Conservation (phyloP, 2,329 filamentous ascomycete species). For the Aspergillus piperis region DNA sequence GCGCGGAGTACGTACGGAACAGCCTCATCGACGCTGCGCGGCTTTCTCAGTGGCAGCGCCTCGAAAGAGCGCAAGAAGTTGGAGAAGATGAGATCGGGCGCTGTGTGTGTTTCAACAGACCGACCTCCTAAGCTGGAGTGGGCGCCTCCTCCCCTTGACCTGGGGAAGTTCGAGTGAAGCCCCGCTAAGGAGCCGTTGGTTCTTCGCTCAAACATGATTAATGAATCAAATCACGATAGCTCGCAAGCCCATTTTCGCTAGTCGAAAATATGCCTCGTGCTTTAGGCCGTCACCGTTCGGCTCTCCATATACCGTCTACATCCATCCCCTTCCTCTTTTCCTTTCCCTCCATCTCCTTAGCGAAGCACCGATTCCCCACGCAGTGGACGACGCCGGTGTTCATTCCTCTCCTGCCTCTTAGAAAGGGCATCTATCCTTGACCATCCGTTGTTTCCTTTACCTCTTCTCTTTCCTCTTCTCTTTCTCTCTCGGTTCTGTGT, state of each 20-base stretch:
- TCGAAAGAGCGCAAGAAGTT: constrained; percentile 32
- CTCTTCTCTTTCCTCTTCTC: not conserved
- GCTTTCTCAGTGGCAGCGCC: constrained; percentile 34
- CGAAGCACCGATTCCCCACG: not conserved
- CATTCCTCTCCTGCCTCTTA: not conserved
- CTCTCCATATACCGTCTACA: not conserved
- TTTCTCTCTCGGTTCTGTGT: not conserved
- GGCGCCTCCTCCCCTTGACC: constrained; percentile 40
- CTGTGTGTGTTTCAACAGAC: constrained; percentile 35
- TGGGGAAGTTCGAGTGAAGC: constrained; percentile 31
- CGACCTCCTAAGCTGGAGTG: constrained; percentile 40
- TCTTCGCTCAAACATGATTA: constrained; percentile 6
- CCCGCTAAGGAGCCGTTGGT: not conserved
- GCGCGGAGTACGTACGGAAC: constrained; percentile 37
- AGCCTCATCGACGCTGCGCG: constrained; percentile 39
- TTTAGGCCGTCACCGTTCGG: not conserved
- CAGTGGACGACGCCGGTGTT: not conserved
- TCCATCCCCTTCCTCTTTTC: not conserved
- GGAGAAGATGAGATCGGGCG: constrained; percentile 29
- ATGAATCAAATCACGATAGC: constrained; percentile 12
- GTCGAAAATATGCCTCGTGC: constrained; percentile 7
- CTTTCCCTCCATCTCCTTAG: not conserved
- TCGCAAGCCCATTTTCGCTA: constrained; percentile 17
- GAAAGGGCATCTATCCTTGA: not conserved
- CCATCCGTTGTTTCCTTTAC: not conserved